phyloP scores from a whole-genome alignment of 2,329 filamentous ascomycete genomes.

The Epichloe uncinata region DNA sequence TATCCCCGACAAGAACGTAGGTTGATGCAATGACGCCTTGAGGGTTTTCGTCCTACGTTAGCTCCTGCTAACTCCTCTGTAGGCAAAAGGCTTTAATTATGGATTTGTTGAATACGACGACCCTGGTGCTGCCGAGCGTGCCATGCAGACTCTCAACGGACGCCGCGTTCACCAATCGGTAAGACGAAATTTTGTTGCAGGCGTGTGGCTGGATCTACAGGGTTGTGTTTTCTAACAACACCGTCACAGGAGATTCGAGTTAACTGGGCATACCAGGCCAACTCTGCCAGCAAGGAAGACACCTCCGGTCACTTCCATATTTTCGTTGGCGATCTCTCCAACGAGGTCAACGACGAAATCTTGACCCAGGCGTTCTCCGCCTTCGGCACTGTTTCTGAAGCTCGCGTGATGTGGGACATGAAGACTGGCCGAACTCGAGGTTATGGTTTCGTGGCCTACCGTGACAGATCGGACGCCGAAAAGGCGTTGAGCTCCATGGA shows the following conservation, averaged over 20 bases:
- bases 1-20: slow-evolving; percentile 98
- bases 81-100: slow-evolving; percentile 97
- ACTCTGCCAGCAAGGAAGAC: slow-evolving; percentile 87
- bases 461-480: slow-evolving; percentile 84
- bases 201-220: not conserved
- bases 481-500: slow-evolving; percentile 97
- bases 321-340: slow-evolving; percentile 93
- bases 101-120: slow-evolving; percentile 99
- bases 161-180: slow-evolving; percentile 91
- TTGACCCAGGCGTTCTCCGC: slow-evolving; percentile 88
- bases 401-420: slow-evolving; percentile 99
- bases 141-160: slow-evolving; percentile 94
- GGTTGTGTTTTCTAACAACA: slow-evolving; percentile 8
- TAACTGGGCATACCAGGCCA: slow-evolving; percentile 99
- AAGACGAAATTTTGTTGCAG: slow-evolving; percentile 13
- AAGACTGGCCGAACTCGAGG: slow-evolving; percentile 96
- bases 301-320: slow-evolving; percentile 98
- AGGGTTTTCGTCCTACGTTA: slow-evolving; percentile 6
- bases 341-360: slow-evolving; percentile 96
- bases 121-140: slow-evolving; percentile 86
- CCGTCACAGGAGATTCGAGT: slow-evolving; percentile 77
- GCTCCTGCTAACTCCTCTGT: slow-evolving; percentile 21
- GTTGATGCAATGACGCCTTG: slow-evolving; percentile 24
- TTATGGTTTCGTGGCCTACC: slow-evolving; percentile 96
- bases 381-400: slow-evolving; percentile 91